Conservation (phyloP, 495 filamentous ascomycete species). For the Pyrenopolyporus hunteri region DNA sequence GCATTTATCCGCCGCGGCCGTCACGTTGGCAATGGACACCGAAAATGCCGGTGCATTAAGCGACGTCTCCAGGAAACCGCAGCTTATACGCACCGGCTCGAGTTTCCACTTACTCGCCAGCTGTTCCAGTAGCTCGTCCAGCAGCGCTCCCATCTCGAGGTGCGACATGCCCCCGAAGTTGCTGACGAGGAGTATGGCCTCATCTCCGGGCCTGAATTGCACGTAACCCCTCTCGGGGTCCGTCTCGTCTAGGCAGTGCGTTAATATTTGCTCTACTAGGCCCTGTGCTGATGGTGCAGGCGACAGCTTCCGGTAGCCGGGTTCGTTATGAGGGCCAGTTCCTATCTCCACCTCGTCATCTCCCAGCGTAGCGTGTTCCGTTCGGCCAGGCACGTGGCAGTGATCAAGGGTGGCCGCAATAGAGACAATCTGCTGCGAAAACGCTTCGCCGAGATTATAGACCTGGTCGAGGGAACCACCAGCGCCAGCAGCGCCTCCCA, state of each 20-base stretch:
- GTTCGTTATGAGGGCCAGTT: conserved; percentile 69
- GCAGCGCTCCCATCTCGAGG: conserved; percentile 64
- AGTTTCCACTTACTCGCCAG: conserved; percentile 52
- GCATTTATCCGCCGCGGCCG: conserved; percentile 51
- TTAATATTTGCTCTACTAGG: conserved; percentile 60
- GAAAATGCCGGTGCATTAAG: conserved; percentile 69
- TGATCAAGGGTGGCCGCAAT: conserved; percentile 67
- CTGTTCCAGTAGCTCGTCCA: conserved; percentile 58
- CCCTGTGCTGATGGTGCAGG: conserved; percentile 61
- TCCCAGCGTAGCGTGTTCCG: conserved; percentile 58
- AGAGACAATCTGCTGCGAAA: conserved; percentile 61
- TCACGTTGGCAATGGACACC: conserved; percentile 63
- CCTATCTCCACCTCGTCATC: conserved; percentile 61
- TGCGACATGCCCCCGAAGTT: conserved; percentile 69
- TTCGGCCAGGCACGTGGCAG: conserved; percentile 66
- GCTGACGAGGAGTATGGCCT: conserved; percentile 63
- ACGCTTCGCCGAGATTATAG: conserved; percentile 60
- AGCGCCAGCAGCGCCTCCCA: conserved; percentile 54
- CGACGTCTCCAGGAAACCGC: conserved; percentile 63
- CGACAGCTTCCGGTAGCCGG: conserved; percentile 60
- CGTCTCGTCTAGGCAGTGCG: conserved; percentile 59
- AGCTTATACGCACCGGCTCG: conserved; percentile 57
- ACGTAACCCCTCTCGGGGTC: conserved; percentile 65
- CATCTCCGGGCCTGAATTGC: conserved; percentile 58
- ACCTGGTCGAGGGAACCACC: conserved; percentile 61